phyloP scores from a whole-genome alignment of 2,329 filamentous ascomycete genomes.

The Cytospora leucostoma region DNA sequence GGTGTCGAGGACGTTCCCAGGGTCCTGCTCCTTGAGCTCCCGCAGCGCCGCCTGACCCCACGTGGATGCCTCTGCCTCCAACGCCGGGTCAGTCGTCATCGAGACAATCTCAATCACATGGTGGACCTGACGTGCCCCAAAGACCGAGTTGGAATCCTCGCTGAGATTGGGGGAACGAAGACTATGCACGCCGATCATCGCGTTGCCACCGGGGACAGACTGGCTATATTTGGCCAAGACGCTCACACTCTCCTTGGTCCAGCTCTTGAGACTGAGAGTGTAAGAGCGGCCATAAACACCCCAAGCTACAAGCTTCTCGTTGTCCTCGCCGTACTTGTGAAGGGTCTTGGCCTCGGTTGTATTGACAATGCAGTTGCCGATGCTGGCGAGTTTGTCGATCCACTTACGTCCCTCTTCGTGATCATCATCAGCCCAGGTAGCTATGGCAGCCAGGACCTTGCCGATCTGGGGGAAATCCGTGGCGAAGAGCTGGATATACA shows the following conservation, averaged over 20 bases:
- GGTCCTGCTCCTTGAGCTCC: slow-evolving; percentile 29
- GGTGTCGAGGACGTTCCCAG: slow-evolving; percentile 33
- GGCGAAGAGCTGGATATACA: slow-evolving; percentile 4
- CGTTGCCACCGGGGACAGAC: slow-evolving; percentile 3
- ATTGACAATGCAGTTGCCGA: slow-evolving; percentile 30
- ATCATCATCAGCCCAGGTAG: slow-evolving; percentile 39
- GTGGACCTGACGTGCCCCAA: slow-evolving; percentile 13
- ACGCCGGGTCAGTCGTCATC: slow-evolving; percentile 16
- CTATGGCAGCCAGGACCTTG: slow-evolving; percentile 24
- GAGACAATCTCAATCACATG: slow-evolving; percentile 18
- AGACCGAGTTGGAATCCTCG: slow-evolving; percentile 4
- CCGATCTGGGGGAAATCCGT: slow-evolving; percentile 15
- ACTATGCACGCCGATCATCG: slow-evolving; percentile 17
- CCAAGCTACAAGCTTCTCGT: slow-evolving; percentile 18
- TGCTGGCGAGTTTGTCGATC: slow-evolving; percentile 34
- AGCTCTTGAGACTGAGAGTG: neutral
- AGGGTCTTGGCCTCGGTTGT: slow-evolving; percentile 14
- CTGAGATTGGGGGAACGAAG: slow-evolving; percentile 6
- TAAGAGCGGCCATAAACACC: slow-evolving; percentile 15
- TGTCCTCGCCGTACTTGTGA: slow-evolving; percentile 17
- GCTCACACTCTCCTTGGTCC: slow-evolving; percentile 3
- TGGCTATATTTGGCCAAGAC: slow-evolving; percentile 6
- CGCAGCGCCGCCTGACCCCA: slow-evolving; percentile 30
- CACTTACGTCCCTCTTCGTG: slow-evolving; percentile 35
- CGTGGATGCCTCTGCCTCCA: neutral